phyloP scores from a whole-genome alignment of 139 green algal species.

The Ettlia oleoabundans region DNA sequence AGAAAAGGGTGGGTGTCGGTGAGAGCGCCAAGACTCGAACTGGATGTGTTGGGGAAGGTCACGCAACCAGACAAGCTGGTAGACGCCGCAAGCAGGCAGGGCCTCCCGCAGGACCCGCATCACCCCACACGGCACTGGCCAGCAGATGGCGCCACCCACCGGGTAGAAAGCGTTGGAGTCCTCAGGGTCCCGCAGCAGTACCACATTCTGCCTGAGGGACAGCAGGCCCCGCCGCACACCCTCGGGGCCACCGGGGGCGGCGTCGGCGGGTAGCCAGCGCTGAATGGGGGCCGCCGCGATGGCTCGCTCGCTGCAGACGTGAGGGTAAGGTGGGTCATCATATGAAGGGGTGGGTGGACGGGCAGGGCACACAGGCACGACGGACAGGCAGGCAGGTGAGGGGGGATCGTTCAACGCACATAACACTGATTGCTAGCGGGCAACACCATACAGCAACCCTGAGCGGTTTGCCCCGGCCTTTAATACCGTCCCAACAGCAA shows the following conservation, averaged over 20 bases:
- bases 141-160: no score
- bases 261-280: constrained; percentile 66
- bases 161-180: constrained; percentile 76
- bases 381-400: not conserved
- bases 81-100: no score
- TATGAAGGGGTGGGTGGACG: not conserved
- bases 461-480: not conserved
- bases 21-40: no score
- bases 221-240: constrained; percentile 74
- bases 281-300: constrained; percentile 54
- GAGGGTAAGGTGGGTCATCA: not conserved
- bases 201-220: constrained; percentile 83
- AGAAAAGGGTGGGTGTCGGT: not conserved
- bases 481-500: not conserved
- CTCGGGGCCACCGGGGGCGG: constrained; percentile 56
- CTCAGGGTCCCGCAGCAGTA: constrained; percentile 81
- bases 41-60: no score
- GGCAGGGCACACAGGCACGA: not conserved
- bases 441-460: not conserved
- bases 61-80: no score
- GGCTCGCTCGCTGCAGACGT: constrained; percentile 43
- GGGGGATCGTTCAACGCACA: no score
- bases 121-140: no score
- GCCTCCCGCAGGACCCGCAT: no score
- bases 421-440: not conserved